Base-by-base conservation (phyloP, 2,329 filamentous ascomycete species). In the Neonectria coccinea region DNA sequence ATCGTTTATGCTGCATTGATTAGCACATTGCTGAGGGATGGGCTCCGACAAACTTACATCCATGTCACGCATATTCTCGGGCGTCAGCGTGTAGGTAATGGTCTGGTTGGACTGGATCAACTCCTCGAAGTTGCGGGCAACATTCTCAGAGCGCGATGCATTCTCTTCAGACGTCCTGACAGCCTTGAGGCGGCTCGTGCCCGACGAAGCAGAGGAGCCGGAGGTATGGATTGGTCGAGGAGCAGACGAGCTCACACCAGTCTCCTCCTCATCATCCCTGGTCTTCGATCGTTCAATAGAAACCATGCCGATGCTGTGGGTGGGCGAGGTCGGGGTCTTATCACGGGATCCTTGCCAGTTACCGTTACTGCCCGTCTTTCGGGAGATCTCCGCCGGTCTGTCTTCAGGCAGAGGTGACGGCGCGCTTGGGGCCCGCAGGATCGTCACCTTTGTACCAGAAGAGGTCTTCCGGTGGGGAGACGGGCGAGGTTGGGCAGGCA, bases 61-160 rank as follows among this genome's bases (percentile, higher is more conserved):
- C 71, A 92, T 89, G 68, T 92, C 87, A 65, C 91, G 89, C 86
- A 95, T 92, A 70, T 86, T 92, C 74, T 92, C 89, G 0, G 92
- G 92, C 0, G 92, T 96, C 29, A 95, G 83, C 2, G 92, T 95
- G 76, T 91, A 95, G 71, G 92, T 92, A 47, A 95, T 89, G 1
- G 92, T 95, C 75, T 94, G 88, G 71, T 93, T 91, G 76, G 92
- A 94, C 61, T 92, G 88, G 67, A 96, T 94, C 55, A 95, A 83
- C 70, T 94, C 86, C 74, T 96, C 92, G 73, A 96, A 91, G 70
- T 91, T 89, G 51, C 86, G 88, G 10, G 88, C 86, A 53, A 90
- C 87, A 62, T 90, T 87, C 50, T 88, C 86, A 7, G 82, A 79
- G 6, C 80, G 82, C 18, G 78, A 78, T 36, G 74, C 76, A 69